These are phyloP conservation scores for Tieghemostelium lacteum DNA, from an alignment of 78 protist genomes.

Conservation along the genomic window DNA sequence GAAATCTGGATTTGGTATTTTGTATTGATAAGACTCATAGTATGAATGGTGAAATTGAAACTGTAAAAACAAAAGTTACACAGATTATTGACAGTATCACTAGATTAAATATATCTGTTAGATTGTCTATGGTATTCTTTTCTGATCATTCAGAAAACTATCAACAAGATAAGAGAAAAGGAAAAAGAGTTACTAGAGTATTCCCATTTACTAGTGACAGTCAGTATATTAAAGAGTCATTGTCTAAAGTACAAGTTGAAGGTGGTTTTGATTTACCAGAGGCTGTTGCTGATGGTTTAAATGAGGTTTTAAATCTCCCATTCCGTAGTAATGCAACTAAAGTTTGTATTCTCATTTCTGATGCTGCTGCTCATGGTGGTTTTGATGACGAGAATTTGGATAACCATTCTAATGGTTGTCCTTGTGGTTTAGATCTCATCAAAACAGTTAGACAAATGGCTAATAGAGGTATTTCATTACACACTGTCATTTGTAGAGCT, in stretches of 20 bases:
- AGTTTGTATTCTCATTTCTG: conserved; percentile 45
- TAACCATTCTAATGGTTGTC: conserved; percentile 50
- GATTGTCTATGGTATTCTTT: conserved; percentile 44
- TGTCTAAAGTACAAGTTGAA: not conserved
- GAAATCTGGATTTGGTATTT: conserved; percentile 39
- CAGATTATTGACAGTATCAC: conserved; percentile 36
- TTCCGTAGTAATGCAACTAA: conserved; percentile 13
- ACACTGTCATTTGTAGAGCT: conserved; percentile 38
- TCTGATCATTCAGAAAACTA: conserved; percentile 8
- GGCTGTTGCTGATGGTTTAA: conserved; percentile 70
- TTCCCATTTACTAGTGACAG: conserved; percentile 24
- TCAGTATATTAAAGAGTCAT: not conserved
- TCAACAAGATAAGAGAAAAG: not conserved
- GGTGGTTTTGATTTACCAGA: conserved; percentile 59
- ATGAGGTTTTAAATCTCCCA: conserved; percentile 9
- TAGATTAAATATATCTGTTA: not conserved
- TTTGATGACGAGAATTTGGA: not conserved
- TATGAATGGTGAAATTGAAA: conserved; percentile 27
- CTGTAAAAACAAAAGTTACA: conserved; percentile 9
- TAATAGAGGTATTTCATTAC: conserved; percentile 23
- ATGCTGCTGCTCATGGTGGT: conserved; percentile 51
- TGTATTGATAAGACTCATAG: conserved; percentile 30
- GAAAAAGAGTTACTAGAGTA: conserved; percentile 5
- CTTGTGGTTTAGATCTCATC: conserved; percentile 43
- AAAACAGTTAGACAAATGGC: not conserved